Percentiles rank a stretch among this genome's conserved stretches.
Conservation (phyloP, 345 rosid species). For the Aquilaria sinensis region DNA sequence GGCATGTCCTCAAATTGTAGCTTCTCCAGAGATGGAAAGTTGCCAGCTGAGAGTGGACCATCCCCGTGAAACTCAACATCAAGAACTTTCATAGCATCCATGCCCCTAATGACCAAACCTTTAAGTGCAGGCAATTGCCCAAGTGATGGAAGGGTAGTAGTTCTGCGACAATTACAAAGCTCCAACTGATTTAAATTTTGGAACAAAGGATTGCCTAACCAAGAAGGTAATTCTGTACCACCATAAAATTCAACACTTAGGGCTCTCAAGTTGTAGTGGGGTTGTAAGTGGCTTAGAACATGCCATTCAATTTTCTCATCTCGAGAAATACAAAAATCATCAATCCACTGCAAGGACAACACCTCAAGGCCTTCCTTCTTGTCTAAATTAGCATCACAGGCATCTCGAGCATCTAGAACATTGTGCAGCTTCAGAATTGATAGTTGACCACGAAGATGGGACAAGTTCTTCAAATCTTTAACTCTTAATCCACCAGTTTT, state of each 20-base stretch:
- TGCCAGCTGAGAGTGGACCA: not conserved
- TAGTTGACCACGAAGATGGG: constrained; percentile 12
- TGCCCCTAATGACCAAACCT: constrained; percentile 13
- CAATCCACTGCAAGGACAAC: constrained; percentile 16
- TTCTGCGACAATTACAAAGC: constrained; percentile 14
- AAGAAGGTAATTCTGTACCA: constrained; percentile 21
- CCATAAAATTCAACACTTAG: constrained; percentile 21
- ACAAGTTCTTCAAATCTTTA: constrained; percentile 12
- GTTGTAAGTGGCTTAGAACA: constrained; percentile 21
- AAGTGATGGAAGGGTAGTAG: constrained; percentile 22
- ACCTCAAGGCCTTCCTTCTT: constrained; percentile 14
- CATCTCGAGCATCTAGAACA: constrained; percentile 17
- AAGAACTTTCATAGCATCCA: constrained; percentile 12
- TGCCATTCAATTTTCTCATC: not conserved
- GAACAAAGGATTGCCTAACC: constrained; percentile 24
- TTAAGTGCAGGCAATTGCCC: constrained; percentile 26
- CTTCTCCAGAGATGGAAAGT: constrained; percentile 17
- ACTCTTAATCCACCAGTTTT: constrained; percentile 10
- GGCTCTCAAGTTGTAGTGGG: constrained; percentile 14
- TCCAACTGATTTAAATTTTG: constrained; percentile 7
- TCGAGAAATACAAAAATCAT: not conserved
- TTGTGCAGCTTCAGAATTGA: constrained; percentile 14
- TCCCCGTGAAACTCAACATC: constrained; percentile 21
- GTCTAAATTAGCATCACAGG: constrained; percentile 11
- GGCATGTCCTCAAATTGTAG: constrained; percentile 16